Percentiles rank a stretch among this genome's conserved stretches.
These are phyloP conservation scores for Nothomitra cinnamomea DNA, from an alignment of 2,329 filamentous ascomycete species.

Conservation along the genomic window DNA sequence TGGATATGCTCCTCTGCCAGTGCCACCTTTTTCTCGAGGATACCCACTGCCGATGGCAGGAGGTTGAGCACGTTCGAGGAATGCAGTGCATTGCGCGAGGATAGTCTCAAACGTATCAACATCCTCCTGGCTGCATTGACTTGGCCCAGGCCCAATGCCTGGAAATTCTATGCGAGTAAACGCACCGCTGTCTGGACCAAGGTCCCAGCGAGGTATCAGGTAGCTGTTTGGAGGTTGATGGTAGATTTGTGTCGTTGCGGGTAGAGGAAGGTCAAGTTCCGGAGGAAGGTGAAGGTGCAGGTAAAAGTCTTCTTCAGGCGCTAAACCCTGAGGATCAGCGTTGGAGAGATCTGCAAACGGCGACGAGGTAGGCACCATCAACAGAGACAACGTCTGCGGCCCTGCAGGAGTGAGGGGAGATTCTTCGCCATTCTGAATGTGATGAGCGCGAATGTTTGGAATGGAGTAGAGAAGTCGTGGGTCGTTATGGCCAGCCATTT, in stretches of 20 bases:
- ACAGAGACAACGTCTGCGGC: slow-evolving; percentile 74
- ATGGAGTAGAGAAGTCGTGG: slow-evolving; percentile 42
- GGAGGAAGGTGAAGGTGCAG: slow-evolving; percentile 88
- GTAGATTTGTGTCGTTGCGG: slow-evolving; percentile 93
- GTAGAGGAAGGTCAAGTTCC: slow-evolving; percentile 82
- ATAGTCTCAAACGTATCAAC: slow-evolving; percentile 96
- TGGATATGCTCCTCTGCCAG: background rate
- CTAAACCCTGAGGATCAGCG: slow-evolving; percentile 36
- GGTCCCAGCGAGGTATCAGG: slow-evolving; percentile 86
- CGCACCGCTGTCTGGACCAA: slow-evolving; percentile 71
- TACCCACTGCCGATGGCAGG: slow-evolving; percentile 17
- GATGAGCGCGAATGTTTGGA: slow-evolving; percentile 77
- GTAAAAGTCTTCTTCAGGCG: slow-evolving; percentile 79
- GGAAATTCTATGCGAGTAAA: slow-evolving; percentile 93
- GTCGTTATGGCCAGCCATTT: slow-evolving; percentile 31
- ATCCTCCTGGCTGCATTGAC: slow-evolving; percentile 66
- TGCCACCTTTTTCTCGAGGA: background rate
- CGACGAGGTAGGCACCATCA: slow-evolving; percentile 89
- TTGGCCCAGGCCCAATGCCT: slow-evolving; percentile 43
- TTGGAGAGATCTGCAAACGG: slow-evolving; percentile 40
- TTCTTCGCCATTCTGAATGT: slow-evolving; percentile 78
- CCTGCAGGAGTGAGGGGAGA: slow-evolving; percentile 66
- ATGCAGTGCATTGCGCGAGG: slow-evolving; percentile 90
- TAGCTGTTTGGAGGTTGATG: slow-evolving; percentile 88
- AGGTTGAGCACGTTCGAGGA: slow-evolving; percentile 67